phyloP scores from a whole-genome alignment of 371 early-diverging fungal species.

The Zychaea mexicana region DNA sequence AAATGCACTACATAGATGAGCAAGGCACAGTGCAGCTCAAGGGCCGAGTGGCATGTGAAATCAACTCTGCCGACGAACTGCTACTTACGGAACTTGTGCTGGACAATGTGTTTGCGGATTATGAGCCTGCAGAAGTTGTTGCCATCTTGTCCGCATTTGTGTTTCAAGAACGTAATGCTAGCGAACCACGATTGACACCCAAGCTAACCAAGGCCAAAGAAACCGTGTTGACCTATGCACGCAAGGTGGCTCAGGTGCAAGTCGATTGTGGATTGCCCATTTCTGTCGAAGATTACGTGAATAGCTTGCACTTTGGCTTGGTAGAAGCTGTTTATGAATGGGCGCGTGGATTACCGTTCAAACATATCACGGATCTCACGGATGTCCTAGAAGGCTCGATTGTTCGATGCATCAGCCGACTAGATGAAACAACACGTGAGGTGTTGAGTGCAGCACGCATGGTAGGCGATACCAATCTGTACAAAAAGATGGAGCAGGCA shows the following conservation, averaged over 20 bases:
- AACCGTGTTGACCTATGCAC: conserved; percentile 64
- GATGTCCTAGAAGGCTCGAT: conserved; percentile 97
- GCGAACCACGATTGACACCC: conserved; percentile 66
- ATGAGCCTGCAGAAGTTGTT: conserved; percentile 92
- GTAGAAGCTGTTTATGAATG: conserved; percentile 99
- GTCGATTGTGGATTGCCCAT: conserved; percentile 69
- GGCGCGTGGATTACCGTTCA: conserved; percentile 95
- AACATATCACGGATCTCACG: conserved; percentile 92
- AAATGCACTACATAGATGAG: conserved; percentile 81
- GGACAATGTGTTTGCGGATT: conserved; percentile 91
- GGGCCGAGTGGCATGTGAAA: conserved; percentile 99
- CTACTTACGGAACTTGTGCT: conserved; percentile 97
- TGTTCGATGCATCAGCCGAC: conserved; percentile 95
- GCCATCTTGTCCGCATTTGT: conserved; percentile 96
- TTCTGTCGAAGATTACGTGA: conserved; percentile 52
- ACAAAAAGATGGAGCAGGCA: conserved; percentile 95
- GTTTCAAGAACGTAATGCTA: conserved; percentile 88
- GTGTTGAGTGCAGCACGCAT: conserved; percentile 91
- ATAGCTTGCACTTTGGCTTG: conserved; percentile 79
- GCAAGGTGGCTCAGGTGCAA: conserved; percentile 76
- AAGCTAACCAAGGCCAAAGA: conserved; percentile 63
- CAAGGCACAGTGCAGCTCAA: conserved; percentile 91
- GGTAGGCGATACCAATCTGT: conserved; percentile 94
- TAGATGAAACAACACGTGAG: conserved; percentile 98
- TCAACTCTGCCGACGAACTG: conserved; percentile 95